A percentile compares a stretch with the other conserved stretches of the same genome.
phyloP scores from a whole-genome alignment of 2,329 filamentous ascomycete species.

The Diaporthe sp. region DNA sequence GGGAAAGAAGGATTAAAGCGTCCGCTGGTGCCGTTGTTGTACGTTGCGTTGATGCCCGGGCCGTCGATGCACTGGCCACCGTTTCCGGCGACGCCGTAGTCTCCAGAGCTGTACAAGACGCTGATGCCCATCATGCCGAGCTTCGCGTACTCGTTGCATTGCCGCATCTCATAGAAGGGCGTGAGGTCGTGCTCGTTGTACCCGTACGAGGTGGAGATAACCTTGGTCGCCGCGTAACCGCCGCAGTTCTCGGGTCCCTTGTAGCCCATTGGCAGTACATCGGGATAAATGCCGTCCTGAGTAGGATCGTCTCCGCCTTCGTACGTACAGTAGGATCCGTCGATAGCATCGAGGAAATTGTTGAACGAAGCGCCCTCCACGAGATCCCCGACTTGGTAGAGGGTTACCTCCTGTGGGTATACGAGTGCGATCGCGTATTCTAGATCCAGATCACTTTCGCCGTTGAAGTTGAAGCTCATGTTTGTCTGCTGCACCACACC shows the following conservation, averaged over 20 bases:
- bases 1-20: conserved; percentile 58
- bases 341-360: conserved; percentile 60
- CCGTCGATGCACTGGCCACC: conserved; percentile 48
- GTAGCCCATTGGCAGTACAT: conserved; percentile 56
- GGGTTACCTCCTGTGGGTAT: conserved; percentile 41
- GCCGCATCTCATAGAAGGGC: conserved; percentile 56
- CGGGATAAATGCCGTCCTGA: conserved; percentile 60
- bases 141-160: conserved; percentile 56
- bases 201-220: conserved; percentile 61
- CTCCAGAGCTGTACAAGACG: conserved; percentile 53
- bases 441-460: conserved; percentile 38
- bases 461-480: conserved; percentile 33
- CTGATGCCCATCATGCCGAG: conserved; percentile 54
- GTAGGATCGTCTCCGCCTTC: conserved; percentile 45
- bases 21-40: conserved; percentile 38
- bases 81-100: conserved; percentile 49
- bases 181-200: conserved; percentile 60
- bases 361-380: conserved; percentile 46
- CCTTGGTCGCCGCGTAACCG: conserved; percentile 57
- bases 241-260: conserved; percentile 49
- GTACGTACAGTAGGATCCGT: conserved; percentile 61
- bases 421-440: conserved; percentile 35
- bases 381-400: conserved; percentile 42
- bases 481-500: conserved; percentile 33
- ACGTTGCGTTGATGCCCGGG: conserved; percentile 19